Evolutionary conservation across 2,329 filamentous ascomycete genomes (phyloP), one percentile per base, ranked within the genome.

Genomic region (Trichoderma koningii): DNA sequence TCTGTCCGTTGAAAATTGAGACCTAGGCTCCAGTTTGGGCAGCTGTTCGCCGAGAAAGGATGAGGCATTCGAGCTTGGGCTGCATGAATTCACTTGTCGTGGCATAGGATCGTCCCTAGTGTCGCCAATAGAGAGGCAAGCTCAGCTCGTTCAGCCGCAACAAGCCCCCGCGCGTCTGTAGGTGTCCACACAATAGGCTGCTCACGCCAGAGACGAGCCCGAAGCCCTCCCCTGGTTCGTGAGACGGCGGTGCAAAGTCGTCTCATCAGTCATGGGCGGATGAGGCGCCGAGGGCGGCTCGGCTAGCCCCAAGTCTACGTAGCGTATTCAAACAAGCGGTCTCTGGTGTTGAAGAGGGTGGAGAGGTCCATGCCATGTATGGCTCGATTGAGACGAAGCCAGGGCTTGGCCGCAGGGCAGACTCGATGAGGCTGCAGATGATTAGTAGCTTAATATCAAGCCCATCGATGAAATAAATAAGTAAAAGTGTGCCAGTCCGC

Each of bases 131-230:
- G 15, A 53, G 50, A 53, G n/a, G 47, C 47, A 51, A 60, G 63
- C 63, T 65, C 63, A 65, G 63, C 63, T 65, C 48, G 23, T 63
- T 63, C 64, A 66, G 64, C 64, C 64, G 64, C 57, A 66, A 65
- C 34, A 53, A 55, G 50, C 56, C 51, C 51, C 48, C 57, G 57
- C 57, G 64, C 56, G 61, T 56, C 9, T 48, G n/a, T n/a, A 56
- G 26, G 26, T 34, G 59, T 23, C 52, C 63, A 61, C 63, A 50
- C 47, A 45, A 65, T 61, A 56, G 51, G 60, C 60, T 55, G 60
- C 60, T 44, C 42, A 64, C 28, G 44, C 42, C 42, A 17, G 28
- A 34, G 50, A 23, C 47, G 41, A 42, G 15, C 45, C 60, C 30
- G 41, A 30, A 42, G 17, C 45, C 34, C 17, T 51, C n/a, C 60